These are phyloP conservation scores for Nicotiana sylvestris DNA, from an alignment of 257 asterid species.

Conservation along the genomic window DNA sequence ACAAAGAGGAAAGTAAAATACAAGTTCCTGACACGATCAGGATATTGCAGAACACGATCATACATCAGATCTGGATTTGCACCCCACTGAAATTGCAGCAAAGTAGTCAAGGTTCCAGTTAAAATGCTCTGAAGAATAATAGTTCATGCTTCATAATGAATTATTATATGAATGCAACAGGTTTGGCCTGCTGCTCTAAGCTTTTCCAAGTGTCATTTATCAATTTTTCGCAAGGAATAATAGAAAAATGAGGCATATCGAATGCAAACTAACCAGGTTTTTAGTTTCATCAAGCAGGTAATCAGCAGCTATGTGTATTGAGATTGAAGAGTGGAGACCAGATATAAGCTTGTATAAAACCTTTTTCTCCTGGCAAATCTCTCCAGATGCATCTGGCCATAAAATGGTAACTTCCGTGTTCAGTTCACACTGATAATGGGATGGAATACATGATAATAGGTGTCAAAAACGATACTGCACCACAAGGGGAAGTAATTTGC, in stretches of 20 bases:
- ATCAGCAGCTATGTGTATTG: slow-evolving; percentile 79
- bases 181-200: neutral
- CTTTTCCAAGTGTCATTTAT: neutral
- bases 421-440: neutral
- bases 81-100: slow-evolving; percentile 75
- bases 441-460: neutral
- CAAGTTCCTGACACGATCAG: slow-evolving; percentile 83
- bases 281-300: slow-evolving; percentile 81
- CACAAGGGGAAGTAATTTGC: neutral
- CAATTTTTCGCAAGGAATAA: neutral
- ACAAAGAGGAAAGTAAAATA: slow-evolving; percentile 94
- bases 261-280: slow-evolving; percentile 45
- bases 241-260: neutral
- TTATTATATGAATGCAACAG: neutral
- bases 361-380: slow-evolving; percentile 80
- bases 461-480: neutral
- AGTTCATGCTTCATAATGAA: neutral
- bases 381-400: slow-evolving; percentile 71
- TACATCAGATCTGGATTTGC: slow-evolving; percentile 65
- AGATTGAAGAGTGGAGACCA: slow-evolving; percentile 90
- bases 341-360: slow-evolving; percentile 84
- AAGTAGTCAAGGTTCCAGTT: slow-evolving; percentile 17
- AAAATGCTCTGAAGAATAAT: neutral
- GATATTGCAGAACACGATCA: slow-evolving; percentile 83
- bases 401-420: slow-evolving; percentile 10